These are phyloP conservation scores for Collybiopsis luxurians DNA, from an alignment of 768 basidiomycete species.

Conservation along the genomic window DNA sequence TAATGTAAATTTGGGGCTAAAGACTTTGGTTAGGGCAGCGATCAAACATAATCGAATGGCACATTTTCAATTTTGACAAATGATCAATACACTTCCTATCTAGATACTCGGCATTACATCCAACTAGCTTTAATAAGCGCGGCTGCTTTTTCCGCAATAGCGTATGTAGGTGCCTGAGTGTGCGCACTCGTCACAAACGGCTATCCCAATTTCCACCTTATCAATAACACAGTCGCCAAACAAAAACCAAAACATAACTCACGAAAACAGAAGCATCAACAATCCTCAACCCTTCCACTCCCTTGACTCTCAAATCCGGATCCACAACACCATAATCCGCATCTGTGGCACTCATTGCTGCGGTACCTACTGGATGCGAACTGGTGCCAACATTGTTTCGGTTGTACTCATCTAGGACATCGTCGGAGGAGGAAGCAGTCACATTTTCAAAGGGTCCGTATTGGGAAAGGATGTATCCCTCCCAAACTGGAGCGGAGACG, in stretches of 20 bases:
- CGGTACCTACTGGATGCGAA: conserved; percentile 21
- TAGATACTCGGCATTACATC: too few relatives aligned
- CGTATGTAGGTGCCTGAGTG: conserved; percentile 1
- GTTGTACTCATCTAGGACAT: conserved; percentile 13
- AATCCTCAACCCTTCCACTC: conserved; percentile 21
- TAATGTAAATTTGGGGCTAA: too few relatives aligned
- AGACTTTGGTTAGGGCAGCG: too few relatives aligned
- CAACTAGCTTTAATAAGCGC: conserved; percentile 13
- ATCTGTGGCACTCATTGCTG: conserved; percentile 17
- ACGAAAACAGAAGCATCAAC: conserved; percentile 24
- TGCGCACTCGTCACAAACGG: conserved; percentile 1
- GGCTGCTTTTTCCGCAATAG: conserved; percentile 5
- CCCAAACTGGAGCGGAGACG: conserved; percentile 10
- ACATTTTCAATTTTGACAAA: too few relatives aligned
- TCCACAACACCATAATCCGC: conserved; percentile 23
- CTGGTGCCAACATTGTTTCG: conserved; percentile 7
- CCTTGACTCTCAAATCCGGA: conserved; percentile 25
- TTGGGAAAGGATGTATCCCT: conserved; percentile 13
- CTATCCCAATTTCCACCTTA: background rate
- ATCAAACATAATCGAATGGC: too few relatives aligned
- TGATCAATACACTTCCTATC: too few relatives aligned
- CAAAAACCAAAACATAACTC: background rate
- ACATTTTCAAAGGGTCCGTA: background rate
- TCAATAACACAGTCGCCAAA: background rate
- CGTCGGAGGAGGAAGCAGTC: conserved; percentile 14